Base-by-base conservation (phyloP, 768 basidiomycete genomes). In the Nidularia pulvinata region DNA sequence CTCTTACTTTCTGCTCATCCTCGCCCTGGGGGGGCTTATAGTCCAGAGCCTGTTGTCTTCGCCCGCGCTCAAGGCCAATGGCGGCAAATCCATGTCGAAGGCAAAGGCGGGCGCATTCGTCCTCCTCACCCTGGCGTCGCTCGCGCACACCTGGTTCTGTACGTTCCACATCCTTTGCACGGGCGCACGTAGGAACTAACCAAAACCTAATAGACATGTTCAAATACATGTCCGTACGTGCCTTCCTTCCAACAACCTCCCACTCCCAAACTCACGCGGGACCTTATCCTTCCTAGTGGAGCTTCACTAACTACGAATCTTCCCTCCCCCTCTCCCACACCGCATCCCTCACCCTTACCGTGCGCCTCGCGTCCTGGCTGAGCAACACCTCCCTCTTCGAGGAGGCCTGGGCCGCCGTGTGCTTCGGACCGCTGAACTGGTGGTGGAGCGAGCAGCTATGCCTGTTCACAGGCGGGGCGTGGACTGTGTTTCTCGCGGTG, bases 371-470 rank as follows among this genome's bases (percentile, higher is more conserved):
- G 4, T 62, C 65, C 7, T 88, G 86, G 86, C 74, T 88, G 1
- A 49, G 67, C 14, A 52, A 80, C 19, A 86, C 85, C 0, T 69
- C 70, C 0, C 70, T 88, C 0, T 88, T 89, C 57, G 80, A 85
- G 61, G 78, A 88, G 65, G 85, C 85, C 7, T 78, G 77, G 77
- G 63, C 65, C 10, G 57, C 65, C 35, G 76, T 76, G 6, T 82
- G 78, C 60, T 70, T 64, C 19, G 73, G 75, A 33, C 66, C 72
- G 0, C 54, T 75, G 44, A 81, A 79, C 47, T 88, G 85, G 85
- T 88, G 85, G 86, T 86, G 85, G 83, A 82, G 81, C 57, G 80
- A 85, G 63, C 83, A 86, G 60, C 65, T 86, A 11, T 86, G 83
- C 61, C 59, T 83, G 19, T 86, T 76, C 68, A 85, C 85, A 4